Evolutionary conservation across 2,329 filamentous ascomycete species (phyloP).

Genomic region (Epichloe uncinata): DNA sequence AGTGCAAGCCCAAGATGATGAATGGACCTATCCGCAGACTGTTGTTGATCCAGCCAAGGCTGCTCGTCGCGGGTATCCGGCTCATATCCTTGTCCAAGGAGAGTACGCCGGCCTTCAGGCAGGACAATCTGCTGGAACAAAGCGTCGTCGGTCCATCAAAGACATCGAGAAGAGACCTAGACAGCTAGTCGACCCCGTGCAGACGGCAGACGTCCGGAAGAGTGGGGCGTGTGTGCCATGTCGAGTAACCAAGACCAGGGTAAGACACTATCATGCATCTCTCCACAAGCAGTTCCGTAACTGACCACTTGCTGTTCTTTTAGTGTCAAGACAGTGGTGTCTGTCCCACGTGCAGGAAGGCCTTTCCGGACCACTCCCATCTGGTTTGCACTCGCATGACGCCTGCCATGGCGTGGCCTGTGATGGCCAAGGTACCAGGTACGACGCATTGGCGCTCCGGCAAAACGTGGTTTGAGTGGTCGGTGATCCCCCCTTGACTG

Average conservation of each 20-base stretch:
- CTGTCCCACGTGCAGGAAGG: constrained; percentile 28
- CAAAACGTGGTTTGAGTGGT: neutral
- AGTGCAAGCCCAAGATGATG: constrained; percentile 24
- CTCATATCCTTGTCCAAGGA: constrained; percentile 19
- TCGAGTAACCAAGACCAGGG: constrained; percentile 32
- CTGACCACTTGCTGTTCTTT: constrained; percentile 15
- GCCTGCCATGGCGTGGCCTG: constrained; percentile 23
- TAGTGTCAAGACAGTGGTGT: constrained; percentile 28
- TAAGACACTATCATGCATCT: constrained; percentile 20
- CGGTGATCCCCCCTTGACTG: constrained; percentile 1
- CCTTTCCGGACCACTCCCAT: constrained; percentile 27
- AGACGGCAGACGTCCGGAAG: constrained; percentile 36
- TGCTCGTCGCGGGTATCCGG: constrained; percentile 17
- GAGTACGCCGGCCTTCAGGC: constrained; percentile 13
- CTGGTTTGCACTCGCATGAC: constrained; percentile 26
- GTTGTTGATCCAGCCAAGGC: constrained; percentile 17
- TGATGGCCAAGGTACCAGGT: constrained; percentile 25
- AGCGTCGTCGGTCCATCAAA: constrained; percentile 23
- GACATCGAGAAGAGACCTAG: constrained; percentile 22
- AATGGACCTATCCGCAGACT: constrained; percentile 27
- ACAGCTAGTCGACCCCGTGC: constrained; percentile 25
- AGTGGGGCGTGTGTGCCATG: constrained; percentile 35
- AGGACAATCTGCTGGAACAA: constrained; percentile 17
- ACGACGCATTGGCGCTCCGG: constrained; percentile 12
- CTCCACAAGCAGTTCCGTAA: constrained; percentile 7